A percentile compares a stretch with the other conserved stretches of the same genome.
Conservation (phyloP, 768 basidiomycete genomes). For the Termitomyces sp. region DNA sequence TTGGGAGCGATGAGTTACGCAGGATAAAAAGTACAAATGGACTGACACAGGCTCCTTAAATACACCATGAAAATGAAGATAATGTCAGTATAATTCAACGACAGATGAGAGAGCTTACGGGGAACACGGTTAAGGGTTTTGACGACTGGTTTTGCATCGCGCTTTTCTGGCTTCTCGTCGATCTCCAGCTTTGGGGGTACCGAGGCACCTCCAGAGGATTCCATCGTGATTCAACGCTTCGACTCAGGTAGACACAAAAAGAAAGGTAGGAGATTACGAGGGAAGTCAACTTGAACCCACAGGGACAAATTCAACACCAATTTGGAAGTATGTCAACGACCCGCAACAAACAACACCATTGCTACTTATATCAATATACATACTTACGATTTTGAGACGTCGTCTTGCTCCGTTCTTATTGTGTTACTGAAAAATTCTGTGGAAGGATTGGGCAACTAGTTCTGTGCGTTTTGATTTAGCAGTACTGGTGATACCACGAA, state of each 20-base stretch:
- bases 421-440: no score
- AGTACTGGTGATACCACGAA: not conserved
- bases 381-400: not conserved
- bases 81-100: constrained; percentile 10
- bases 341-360: constrained; percentile 11
- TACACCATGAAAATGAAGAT: constrained; percentile 9
- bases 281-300: constrained; percentile 14
- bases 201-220: constrained; percentile 24
- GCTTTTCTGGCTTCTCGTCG: constrained; percentile 52
- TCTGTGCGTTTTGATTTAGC: not conserved
- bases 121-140: constrained; percentile 85
- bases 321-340: constrained; percentile 15
- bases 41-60: constrained; percentile 79
- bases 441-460: no score
- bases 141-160: constrained; percentile 65
- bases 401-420: not conserved
- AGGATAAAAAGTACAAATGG: not conserved
- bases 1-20: constrained; percentile 10
- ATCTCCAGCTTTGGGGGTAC: constrained; percentile 61
- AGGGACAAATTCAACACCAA: constrained; percentile 19
- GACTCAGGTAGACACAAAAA: constrained; percentile 10
- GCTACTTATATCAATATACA: not conserved
- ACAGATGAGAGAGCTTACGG: constrained; percentile 47
- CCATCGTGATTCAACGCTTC: constrained; percentile 25
- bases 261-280: constrained; percentile 15